A percentile compares a stretch with the other conserved stretches of the same genome.
Conservation (phyloP, 2,329 filamentous ascomycete genomes). For the Bertia moriformis region DNA sequence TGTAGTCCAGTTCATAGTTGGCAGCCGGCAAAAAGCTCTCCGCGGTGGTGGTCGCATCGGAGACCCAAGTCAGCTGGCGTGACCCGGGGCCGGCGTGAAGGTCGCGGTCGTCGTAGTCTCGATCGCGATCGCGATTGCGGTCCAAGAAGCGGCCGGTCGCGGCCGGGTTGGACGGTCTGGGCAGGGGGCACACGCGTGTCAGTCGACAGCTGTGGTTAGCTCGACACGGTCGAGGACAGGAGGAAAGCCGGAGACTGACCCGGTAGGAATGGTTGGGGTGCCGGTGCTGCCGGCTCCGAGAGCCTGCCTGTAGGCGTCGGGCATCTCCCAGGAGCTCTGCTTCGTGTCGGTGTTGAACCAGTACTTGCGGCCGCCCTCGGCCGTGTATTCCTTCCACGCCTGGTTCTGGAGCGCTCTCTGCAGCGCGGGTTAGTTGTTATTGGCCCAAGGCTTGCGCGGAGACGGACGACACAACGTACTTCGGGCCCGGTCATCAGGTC, state of each 20-base stretch:
- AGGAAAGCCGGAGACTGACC: slow-evolving; percentile 14
- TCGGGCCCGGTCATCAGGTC: slow-evolving; percentile 75
- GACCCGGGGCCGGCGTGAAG: slow-evolving; percentile 34
- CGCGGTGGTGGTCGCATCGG: slow-evolving; percentile 35
- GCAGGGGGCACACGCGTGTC: too few relatives aligned
- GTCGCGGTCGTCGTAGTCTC: slow-evolving; percentile 15
- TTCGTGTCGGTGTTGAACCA: slow-evolving; percentile 91
- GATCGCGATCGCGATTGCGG: slow-evolving; percentile 18
- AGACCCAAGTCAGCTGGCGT: slow-evolving; percentile 41
- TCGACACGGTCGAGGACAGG: slow-evolving; percentile 2
- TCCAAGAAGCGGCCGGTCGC: not conserved
- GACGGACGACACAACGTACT: slow-evolving; percentile 29
- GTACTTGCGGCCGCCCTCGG: slow-evolving; percentile 77
- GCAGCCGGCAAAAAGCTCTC: slow-evolving; percentile 49
- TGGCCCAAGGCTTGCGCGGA: slow-evolving; percentile 6
- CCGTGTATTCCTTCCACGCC: slow-evolving; percentile 85
- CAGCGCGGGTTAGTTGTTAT: slow-evolving; percentile 4
- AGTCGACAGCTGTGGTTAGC: slow-evolving; percentile 5
- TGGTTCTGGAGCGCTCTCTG: slow-evolving; percentile 69
- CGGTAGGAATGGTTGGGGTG: slow-evolving; percentile 25
- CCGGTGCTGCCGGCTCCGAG: slow-evolving; percentile 40
- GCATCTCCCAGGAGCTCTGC: slow-evolving; percentile 89
- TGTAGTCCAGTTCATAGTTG: slow-evolving; percentile 67
- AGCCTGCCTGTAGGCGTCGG: slow-evolving; percentile 65
- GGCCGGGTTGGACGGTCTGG: not conserved